Conservation (phyloP, 306 rosid genomes). For the Vigna unguiculata region DNA sequence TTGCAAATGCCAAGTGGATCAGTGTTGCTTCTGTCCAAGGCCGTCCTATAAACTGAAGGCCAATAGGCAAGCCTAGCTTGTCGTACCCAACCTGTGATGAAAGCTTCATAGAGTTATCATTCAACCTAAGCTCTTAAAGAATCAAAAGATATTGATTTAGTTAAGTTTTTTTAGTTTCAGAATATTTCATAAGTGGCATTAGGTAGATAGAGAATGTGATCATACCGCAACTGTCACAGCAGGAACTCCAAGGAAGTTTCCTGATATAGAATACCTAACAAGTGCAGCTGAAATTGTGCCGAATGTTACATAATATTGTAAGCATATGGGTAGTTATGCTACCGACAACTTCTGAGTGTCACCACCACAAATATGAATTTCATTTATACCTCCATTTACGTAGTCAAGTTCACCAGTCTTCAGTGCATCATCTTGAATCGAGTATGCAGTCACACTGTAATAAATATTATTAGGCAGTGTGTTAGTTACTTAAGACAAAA, state of each 20-base stretch:
- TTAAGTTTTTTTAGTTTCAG: no score
- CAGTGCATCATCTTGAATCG: slow-evolving; percentile 74
- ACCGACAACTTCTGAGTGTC: background rate
- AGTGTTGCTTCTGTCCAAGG: slow-evolving; percentile 94
- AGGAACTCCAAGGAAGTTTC: slow-evolving; percentile 92
- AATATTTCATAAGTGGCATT: no score
- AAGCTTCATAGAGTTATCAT: background rate
- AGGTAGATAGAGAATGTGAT: slow-evolving; percentile 33
- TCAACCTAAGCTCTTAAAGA: background rate
- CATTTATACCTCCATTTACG: slow-evolving; percentile 78
- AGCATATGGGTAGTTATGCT: background rate
- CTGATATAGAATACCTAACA: slow-evolving; percentile 77
- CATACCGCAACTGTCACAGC: slow-evolving; percentile 82
- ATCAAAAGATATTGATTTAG: background rate
- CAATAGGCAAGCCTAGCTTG: slow-evolving; percentile 82
- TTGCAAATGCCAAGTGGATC: slow-evolving; percentile 78
- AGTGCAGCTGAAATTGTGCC: slow-evolving; percentile 77
- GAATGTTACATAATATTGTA: background rate
- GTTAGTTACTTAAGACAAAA: slow-evolving; percentile 22
- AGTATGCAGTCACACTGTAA: slow-evolving; percentile 93
- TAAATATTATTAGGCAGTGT: slow-evolving; percentile 21
- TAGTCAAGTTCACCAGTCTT: slow-evolving; percentile 97
- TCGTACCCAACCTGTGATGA: slow-evolving; percentile 80
- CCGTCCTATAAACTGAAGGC: slow-evolving; percentile 88
- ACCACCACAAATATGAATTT: slow-evolving; percentile 11